Base-by-base conservation (phyloP, 371 early-diverging fungal genomes). In the Synchytrium microbalum region DNA sequence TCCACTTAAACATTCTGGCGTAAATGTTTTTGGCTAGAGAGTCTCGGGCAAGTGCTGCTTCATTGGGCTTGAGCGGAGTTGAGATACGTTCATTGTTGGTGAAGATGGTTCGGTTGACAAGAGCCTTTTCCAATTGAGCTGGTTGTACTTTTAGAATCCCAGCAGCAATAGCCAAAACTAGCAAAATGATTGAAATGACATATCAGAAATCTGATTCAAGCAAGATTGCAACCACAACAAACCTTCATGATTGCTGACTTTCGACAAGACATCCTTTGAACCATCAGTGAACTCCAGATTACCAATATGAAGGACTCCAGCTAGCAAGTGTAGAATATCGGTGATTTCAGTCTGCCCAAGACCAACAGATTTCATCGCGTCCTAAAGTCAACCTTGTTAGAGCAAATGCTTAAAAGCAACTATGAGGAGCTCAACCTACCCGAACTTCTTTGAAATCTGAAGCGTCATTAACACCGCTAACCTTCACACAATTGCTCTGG, bases 81-180 rank as follows among this genome's bases (percentile, higher is more conserved):
- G 94, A 92, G 64, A 90, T 92, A 29, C 93, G 74, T 64, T 94
- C 94, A 58, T 85, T 80, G 25, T 87, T 83, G 59, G 77, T 79
- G 55, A 78, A 58, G 56, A 65, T 72, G 2, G 78, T 76, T 73
- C 90, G 87, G 80, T 91, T 90, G 1, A 89, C 89, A 63, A 98
- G 75, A 0, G 90, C 88, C 65, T 83, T 83, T 73, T 93, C 91
- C 56, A 98, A 77, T 5, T 86, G 86, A 56, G 75, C 79, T 1
- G 92, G 77, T 33, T 86, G 84, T 14, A 98, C 83, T 14, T 93
- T 95, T 51, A 98, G 77, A 31, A 95, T 79, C 59, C 87, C 87
- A 0, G 98, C 89, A 1, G 88, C 88, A 65, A 75, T 70, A 32
- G 73, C 78, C n/a, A n/a, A n/a, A n/a, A n/a, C n/a, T n/a, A n/a